Conservation (phyloP, 208 protist genomes). For the Leishmania lainsoni region DNA sequence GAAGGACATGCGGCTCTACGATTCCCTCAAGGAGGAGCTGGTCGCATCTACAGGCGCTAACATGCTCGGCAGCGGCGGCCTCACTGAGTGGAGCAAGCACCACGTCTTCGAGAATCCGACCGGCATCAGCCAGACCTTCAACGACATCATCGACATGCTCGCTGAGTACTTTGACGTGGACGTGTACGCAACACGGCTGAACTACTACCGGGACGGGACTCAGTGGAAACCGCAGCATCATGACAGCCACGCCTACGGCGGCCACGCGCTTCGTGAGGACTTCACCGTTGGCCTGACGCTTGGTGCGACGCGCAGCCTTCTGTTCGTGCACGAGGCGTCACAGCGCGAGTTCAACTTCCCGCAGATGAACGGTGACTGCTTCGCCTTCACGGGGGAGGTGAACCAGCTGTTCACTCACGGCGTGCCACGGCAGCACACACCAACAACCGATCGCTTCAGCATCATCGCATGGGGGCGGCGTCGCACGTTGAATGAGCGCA, state of each 20-base stretch:
- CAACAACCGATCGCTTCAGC: conserved; percentile 82
- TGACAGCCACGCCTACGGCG: conserved; percentile 93
- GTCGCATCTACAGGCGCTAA: conserved; percentile 60
- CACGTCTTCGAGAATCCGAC: conserved; percentile 92
- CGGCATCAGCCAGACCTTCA: conserved; percentile 83
- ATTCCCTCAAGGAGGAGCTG: conserved; percentile 72
- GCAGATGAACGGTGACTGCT: conserved; percentile 92
- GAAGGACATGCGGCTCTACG: conserved; percentile 65
- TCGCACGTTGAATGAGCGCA: conserved; percentile 73
- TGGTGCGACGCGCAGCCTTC: conserved; percentile 76
- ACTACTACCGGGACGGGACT: conserved; percentile 91
- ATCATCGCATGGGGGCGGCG: conserved; percentile 92
- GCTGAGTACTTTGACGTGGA: conserved; percentile 91
- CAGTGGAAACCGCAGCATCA: conserved; percentile 95
- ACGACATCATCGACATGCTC: conserved; percentile 86
- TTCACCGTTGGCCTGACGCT: conserved; percentile 93
- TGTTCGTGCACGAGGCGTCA: conserved; percentile 90
- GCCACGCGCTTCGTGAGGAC: conserved; percentile 73
- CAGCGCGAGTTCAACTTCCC: conserved; percentile 90
- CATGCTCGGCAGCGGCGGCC: conserved; percentile 54
- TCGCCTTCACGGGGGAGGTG: conserved; percentile 91
- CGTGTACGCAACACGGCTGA: conserved; percentile 90
- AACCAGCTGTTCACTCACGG: conserved; percentile 91
- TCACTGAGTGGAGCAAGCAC: conserved; percentile 82
- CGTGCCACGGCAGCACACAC: conserved; percentile 75